Evolutionary conservation across 2,329 filamentous ascomycete species (phyloP).

Genomic region (Elsinoe ampelina): DNA sequence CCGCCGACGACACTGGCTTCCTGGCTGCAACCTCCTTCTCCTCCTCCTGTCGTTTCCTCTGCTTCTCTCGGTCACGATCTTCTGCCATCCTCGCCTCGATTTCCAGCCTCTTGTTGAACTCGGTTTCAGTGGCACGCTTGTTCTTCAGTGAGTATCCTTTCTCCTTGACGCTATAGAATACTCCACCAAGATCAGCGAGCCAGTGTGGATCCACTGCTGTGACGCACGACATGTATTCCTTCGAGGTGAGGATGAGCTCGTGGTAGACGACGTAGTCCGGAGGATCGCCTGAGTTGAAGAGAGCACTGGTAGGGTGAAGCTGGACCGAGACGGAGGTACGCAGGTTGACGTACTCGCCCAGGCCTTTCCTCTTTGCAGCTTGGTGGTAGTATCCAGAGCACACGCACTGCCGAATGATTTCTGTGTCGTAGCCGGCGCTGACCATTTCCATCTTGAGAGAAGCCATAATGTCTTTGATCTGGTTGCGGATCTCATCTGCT

Average conservation of each 20-base stretch:
- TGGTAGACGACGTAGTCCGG: slow-evolving; percentile 98
- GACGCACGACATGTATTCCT: slow-evolving; percentile 97
- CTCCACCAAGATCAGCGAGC: slow-evolving; percentile 90
- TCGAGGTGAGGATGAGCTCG: slow-evolving; percentile 90
- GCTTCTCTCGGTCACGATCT: slow-evolving; percentile 62
- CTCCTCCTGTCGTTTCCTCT: slow-evolving; percentile 34
- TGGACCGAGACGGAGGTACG: slow-evolving; percentile 90
- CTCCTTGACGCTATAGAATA: slow-evolving; percentile 96
- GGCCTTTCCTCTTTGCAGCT: slow-evolving; percentile 88
- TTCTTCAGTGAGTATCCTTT: slow-evolving; percentile 88
- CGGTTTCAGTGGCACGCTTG: slow-evolving; percentile 77
- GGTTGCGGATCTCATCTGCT: slow-evolving; percentile 88
- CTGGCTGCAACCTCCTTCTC: slow-evolving; percentile 23
- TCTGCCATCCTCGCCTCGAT: slow-evolving; percentile 87
- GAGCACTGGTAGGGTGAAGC: slow-evolving; percentile 83
- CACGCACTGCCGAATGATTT: slow-evolving; percentile 89
- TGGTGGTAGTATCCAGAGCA: slow-evolving; percentile 98
- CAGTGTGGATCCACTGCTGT: slow-evolving; percentile 94
- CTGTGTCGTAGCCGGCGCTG: slow-evolving; percentile 94
- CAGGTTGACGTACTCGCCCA: slow-evolving; percentile 95
- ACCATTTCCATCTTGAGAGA: slow-evolving; percentile 82
- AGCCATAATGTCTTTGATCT: slow-evolving; percentile 87
- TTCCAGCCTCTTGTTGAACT: slow-evolving; percentile 88
- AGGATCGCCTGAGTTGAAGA: slow-evolving; percentile 86
- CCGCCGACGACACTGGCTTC: slow-evolving; percentile 20